Base-by-base conservation (phyloP, 116 monocot genomes). In the Iris pallida region DNA sequence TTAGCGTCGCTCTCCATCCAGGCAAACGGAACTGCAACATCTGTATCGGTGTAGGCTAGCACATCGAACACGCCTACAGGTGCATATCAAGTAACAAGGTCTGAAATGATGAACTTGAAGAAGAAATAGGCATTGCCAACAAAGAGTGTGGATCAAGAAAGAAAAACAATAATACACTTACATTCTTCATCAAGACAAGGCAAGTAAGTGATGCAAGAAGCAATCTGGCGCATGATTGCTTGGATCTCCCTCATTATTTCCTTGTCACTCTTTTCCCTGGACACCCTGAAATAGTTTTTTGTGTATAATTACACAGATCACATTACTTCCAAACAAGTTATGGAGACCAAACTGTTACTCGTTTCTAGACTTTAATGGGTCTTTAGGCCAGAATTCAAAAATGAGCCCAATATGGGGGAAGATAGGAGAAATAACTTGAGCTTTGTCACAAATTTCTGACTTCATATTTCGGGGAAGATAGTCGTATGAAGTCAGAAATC, bases 171-270 rank as follows among this genome's bases (percentile, higher is more conserved):
- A n/a, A n/a, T n/a, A 42, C 6, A 12, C 13, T 74, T 83, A 92
- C 97, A 98, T 14, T 81, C 71, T 80, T 98, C 92, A 42, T 98
- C 93, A 30, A 98, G 87, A 58, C 97, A 98, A 55, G 97, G 97
- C 52, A 98, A 68, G 83, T 98, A 98, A 56, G 93, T 98, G 61
- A 98, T 88, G 78, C 81, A 90, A 66, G 97, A 98, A 46, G 93
- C 92, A 44, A 98, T 82, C 63, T 98, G 97, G 40, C 97, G 80
- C 97, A 98, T 98, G 68, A 98, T 98, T 6, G 90, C 97, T 73
- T 98, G 97, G 17, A 98, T 98, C 72, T 98, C 97, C 70, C 97
- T 85, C 97, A 98, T 98, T 48, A 98, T 98, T 61, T 92, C 93
- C 66, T 92, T 98, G 66, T 98, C 92, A 45, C 85, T 90, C 74